Evolutionary conservation across 495 filamentous ascomycete genomes (phyloP), one percentile per base, ranked within the genome.

Genomic region (Aspergillus kassunensis): DNA sequence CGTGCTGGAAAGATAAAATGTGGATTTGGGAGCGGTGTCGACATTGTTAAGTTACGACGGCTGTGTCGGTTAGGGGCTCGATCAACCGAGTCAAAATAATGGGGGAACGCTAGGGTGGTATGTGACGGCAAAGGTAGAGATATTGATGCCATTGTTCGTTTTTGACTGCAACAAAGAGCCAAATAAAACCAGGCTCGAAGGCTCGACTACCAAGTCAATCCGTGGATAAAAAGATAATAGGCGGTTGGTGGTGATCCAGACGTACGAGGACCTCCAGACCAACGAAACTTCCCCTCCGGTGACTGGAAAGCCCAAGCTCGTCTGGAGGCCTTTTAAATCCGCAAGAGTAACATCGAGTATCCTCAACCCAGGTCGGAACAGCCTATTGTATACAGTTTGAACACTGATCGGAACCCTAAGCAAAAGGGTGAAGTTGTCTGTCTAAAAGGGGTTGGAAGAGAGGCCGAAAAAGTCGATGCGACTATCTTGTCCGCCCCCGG

Each of bases 1-100:
- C 74, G 76, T 3, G 76, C 68, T 0, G 85, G 87, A 58, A 88
- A 90, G 4, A 85, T 77, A 60, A 90, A 90, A 0, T 75, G 78
- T n/a, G 85, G 86, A 56, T 88, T 88, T 10, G 85, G 83, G 29
- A 79, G 72, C 29, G 84, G 82, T 20, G 73, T 53, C 9, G 66
- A 69, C 62, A 71, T 69, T 55, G 52, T 63, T 44, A 63, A 36
- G 43, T 59, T 54, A 48, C 64, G 68, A 55, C 62, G 64, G 53
- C 37, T 63, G 41, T 59, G 51, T 36, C 56, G 35, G 46, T 24
- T 30, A 39, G 57, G 44, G 12, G 65, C 30, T 2, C 44, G 57
- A 18, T 55, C 25, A n/a, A 55, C n/a, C 15, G 66, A 51, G 43
- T 64, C 59, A 48, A 72, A 65, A 54, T 70, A 68, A 46, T 65